Evolutionary conservation across 306 rosid species (phyloP), one percentile per base, ranked within the genome.

Genomic region (Nissolia schottii): DNA sequence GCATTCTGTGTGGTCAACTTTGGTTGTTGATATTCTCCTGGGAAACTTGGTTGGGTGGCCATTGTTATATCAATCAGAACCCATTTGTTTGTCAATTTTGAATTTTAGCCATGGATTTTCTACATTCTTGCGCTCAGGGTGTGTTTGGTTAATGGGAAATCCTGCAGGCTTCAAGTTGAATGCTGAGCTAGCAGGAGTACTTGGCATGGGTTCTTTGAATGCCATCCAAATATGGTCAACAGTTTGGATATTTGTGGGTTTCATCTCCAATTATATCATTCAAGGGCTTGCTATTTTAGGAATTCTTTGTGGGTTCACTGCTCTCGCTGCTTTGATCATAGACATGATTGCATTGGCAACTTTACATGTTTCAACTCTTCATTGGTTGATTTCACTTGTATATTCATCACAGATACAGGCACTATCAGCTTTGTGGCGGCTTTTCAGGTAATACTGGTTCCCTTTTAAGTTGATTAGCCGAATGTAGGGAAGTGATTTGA

Each of bases 151-250:
- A 83, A 91, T 91, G 98, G 97, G 98, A 73, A 83, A 83, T 73
- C 98, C 97, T 18, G 98, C 94, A 11, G 98, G 98, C 70, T 94
- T 94, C 89, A 91, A 91, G 83, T 86, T 94, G 84, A 94, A 89
- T 85, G 85, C 88, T 0, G 96, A 94, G 79, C 77, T 94, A 76
- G 96, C 98, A 7, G 87, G 83, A 48, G 90, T 88, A 54, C 85
- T 94, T 67, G 97, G 98, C 81, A 82, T 86, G 87, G 72, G 87
- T 82, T 91, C 97, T 63, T 84, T 91, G 64, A 94, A 88, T 84
- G 91, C 87, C 18, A 88, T 91, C 73, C 98, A 94, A 82, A 85
- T 89, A 73, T 89, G 98, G 97, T 91, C 97, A 70, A 87, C 97
- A 8, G 89, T 94, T 66, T 89, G 97, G 96, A 83, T 79, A 77